Percentiles rank a stretch among this genome's conserved stretches.
These are phyloP conservation scores for Evernia prunastri DNA, from an alignment of 495 filamentous ascomycete species.

Conservation along the genomic window DNA sequence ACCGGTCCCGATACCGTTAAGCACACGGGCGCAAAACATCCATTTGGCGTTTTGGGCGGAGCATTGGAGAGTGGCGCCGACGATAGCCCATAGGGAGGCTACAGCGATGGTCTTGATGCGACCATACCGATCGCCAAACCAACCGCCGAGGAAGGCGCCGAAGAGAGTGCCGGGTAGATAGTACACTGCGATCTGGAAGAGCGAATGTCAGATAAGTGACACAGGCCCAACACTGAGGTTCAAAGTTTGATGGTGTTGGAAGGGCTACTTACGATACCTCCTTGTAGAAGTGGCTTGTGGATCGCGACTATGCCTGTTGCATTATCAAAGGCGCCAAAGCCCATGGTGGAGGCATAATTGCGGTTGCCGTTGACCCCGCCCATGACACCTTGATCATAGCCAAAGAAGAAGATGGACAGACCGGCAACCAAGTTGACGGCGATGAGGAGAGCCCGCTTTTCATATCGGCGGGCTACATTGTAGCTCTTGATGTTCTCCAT, in stretches of 20 bases:
- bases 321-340: conserved; percentile 42
- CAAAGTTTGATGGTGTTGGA: background rate
- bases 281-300: conserved; percentile 45
- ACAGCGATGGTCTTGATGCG: conserved; percentile 50
- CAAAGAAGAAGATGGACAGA: conserved; percentile 38
- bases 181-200: conserved; percentile 39
- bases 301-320: conserved; percentile 34
- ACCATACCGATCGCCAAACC: conserved; percentile 46
- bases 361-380: conserved; percentile 50
- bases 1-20: conserved; percentile 54
- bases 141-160: conserved; percentile 44
- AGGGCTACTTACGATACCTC: conserved; percentile 38
- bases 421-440: conserved; percentile 46
- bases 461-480: conserved; percentile 51
- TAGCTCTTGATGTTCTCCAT: conserved; percentile 38
- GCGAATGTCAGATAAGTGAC: background rate
- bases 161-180: conserved; percentile 45
- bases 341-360: conserved; percentile 45
- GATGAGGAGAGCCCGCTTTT: conserved; percentile 49
- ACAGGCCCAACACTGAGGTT: background rate
- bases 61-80: conserved; percentile 46
- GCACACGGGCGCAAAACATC: conserved; percentile 50
- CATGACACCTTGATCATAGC: conserved; percentile 53
- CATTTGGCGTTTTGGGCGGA: conserved; percentile 43
- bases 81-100: conserved; percentile 41